Conservation (phyloP, 179 eudicot species). For the Sideroxylon spinosum region DNA sequence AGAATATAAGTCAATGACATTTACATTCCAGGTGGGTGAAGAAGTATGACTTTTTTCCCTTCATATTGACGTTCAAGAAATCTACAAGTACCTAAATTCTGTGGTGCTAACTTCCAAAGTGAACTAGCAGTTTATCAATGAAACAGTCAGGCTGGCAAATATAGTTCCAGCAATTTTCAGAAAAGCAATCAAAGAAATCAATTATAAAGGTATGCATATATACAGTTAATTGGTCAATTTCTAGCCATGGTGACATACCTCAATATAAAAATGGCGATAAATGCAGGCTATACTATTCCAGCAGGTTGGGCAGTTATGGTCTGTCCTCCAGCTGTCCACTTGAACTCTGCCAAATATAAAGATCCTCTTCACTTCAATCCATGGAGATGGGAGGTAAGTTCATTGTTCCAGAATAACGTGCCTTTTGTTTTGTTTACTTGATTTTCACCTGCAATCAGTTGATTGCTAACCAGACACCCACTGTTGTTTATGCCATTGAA, state of each 20-base stretch:
- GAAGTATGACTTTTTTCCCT: not conserved
- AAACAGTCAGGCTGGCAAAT: conserved; percentile 86
- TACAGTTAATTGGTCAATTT: conserved; percentile 1
- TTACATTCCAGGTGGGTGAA: conserved; percentile 73
- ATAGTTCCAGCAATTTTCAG: conserved; percentile 91
- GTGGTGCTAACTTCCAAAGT: conserved; percentile 6
- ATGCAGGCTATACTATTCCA: conserved; percentile 85
- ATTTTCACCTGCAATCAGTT: conserved; percentile 8
- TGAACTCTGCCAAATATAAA: conserved; percentile 60
- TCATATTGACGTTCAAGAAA: too few relatives aligned
- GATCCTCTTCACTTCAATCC: conserved; percentile 86
- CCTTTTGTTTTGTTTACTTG: not conserved
- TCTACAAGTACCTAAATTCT: not conserved
- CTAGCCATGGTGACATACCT: conserved; percentile 17
- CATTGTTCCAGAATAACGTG: conserved; percentile 4
- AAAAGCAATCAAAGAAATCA: conserved; percentile 62
- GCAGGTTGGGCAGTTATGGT: conserved; percentile 76
- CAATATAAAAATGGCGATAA: conserved; percentile 11
- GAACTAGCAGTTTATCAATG: conserved; percentile 76
- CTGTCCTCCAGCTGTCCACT: conserved; percentile 91
- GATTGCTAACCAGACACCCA: not conserved
- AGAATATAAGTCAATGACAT: conserved; percentile 87
- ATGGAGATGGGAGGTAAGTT: conserved; percentile 82
- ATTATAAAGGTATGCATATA: conserved; percentile 51
- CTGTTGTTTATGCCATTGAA: not conserved